phyloP scores from a whole-genome alignment of 169 alveolate species.

The Plasmodium berghei region DNA sequence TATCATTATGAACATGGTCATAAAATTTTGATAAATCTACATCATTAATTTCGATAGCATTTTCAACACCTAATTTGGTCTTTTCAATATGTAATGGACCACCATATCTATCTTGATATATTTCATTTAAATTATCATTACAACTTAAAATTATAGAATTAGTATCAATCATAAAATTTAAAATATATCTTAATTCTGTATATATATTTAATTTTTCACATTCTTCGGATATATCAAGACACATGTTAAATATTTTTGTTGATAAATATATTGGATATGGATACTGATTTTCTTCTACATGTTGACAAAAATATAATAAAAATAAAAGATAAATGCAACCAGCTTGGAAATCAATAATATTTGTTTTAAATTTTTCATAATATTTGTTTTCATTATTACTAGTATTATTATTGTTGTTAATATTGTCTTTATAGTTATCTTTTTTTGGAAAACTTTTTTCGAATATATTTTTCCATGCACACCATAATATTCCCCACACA shows the following conservation, averaged over 20 bases:
- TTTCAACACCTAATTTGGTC: constrained; percentile 46
- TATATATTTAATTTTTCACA: constrained; percentile 38
- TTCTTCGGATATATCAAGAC: constrained; percentile 44
- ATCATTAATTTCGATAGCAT: constrained; percentile 37
- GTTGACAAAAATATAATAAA: constrained; percentile 65
- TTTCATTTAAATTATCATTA: constrained; percentile 37
- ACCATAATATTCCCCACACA: constrained; percentile 64
- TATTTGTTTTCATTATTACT: constrained; percentile 20
- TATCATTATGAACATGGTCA: constrained; percentile 15
- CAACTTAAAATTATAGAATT: constrained; percentile 50
- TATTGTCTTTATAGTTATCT: neutral
- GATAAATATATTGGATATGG: constrained; percentile 50
- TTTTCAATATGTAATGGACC: constrained; percentile 58
- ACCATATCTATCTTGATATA: constrained; percentile 71
- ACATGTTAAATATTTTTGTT: constrained; percentile 22
- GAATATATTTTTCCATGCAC: constrained; percentile 63
- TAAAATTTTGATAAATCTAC: constrained; percentile 16
- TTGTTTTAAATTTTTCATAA: constrained; percentile 8
- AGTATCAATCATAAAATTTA: constrained; percentile 70
- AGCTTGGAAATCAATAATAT: constrained; percentile 36
- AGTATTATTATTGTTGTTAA: too few species aligned
- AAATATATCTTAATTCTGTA: constrained; percentile 50
- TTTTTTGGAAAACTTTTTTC: constrained; percentile 33
- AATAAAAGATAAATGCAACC: constrained; percentile 66
- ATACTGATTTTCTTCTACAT: constrained; percentile 35